phyloP scores from a whole-genome alignment of 1,139 yeast species.

The Yamadazyma taylorii region DNA sequence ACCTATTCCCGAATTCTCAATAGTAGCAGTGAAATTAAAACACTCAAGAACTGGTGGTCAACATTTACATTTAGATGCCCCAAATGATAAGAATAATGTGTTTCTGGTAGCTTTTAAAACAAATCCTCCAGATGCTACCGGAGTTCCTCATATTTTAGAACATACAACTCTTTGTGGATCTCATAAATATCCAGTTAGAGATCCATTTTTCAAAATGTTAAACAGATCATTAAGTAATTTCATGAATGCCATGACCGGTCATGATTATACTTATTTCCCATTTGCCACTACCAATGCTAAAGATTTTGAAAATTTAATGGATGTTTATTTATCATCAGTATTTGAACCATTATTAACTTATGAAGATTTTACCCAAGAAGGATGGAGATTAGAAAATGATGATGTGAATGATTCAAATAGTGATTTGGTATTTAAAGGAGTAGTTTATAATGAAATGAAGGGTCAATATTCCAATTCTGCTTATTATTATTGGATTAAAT shows the following conservation, averaged over 20 bases:
- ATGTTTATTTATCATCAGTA: constrained; percentile 86
- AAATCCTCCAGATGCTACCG: constrained; percentile 89
- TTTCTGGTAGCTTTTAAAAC: constrained; percentile 91
- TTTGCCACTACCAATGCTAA: constrained; percentile 88
- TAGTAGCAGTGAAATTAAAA: constrained; percentile 71
- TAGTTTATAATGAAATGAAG: constrained; percentile 97
- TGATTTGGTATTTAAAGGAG: constrained; percentile 83
- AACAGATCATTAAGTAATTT: constrained; percentile 84
- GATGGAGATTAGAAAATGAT: constrained; percentile 92
- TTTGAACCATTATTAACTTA: constrained; percentile 75
- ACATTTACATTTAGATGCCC: constrained; percentile 81
- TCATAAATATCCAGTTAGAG: constrained; percentile 85
- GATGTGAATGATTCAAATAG: constrained; percentile 54
- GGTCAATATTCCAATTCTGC: constrained; percentile 93
- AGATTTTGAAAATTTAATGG: constrained; percentile 82
- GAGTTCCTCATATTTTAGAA: constrained; percentile 93
- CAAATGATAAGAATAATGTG: constrained; percentile 77
- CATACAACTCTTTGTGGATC: constrained; percentile 97
- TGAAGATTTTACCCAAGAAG: constrained; percentile 91
- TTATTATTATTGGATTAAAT: constrained; percentile 80
- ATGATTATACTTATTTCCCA: constrained; percentile 93
- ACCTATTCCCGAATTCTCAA: constrained; percentile 77
- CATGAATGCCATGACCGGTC: constrained; percentile 99
- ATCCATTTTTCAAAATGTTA: constrained; percentile 96
- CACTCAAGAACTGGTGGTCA: constrained; percentile 73